Conservation (phyloP, 352 stramenopile genomes). For the Pythium myriotylum region DNA sequence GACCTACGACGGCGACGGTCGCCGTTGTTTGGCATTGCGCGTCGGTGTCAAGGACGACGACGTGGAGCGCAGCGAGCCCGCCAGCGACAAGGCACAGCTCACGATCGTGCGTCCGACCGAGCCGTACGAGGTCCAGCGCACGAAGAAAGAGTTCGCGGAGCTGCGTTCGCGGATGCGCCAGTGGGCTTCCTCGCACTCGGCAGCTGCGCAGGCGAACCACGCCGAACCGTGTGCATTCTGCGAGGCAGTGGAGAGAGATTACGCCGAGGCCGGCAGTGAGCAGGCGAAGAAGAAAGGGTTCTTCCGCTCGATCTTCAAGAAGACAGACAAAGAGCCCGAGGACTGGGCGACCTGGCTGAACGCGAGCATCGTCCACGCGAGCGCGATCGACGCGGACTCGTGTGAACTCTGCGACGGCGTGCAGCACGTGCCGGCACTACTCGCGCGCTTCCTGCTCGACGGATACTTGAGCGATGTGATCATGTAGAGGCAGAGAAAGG, state of each 20-base stretch:
- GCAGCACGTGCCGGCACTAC: conserved; percentile 7
- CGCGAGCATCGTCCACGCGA: not conserved
- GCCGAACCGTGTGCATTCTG: conserved; percentile 4
- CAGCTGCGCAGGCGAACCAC: not conserved
- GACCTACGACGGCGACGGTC: conserved; percentile 15
- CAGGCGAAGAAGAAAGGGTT: not conserved
- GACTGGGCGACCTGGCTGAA: conserved; percentile 21
- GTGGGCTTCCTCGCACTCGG: not conserved
- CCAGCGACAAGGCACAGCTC: not conserved
- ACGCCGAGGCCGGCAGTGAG: not conserved
- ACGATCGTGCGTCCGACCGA: conserved; percentile 2
- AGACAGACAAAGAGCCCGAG: not conserved
- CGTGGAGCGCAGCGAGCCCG: not conserved
- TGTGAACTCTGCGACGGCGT: conserved; percentile 1
- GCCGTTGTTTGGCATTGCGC: conserved; percentile 17
- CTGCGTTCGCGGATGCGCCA: conserved; percentile 2
- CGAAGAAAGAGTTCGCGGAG: conserved; percentile 13
- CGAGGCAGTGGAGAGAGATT: conserved; percentile 4
- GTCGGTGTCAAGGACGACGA: conserved; percentile 22
- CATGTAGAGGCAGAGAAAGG: not conserved
- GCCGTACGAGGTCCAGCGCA: conserved; percentile 19
- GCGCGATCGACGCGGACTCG: not conserved
- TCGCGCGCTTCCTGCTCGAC: conserved; percentile 15
- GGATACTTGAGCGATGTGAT: conserved; percentile 19
- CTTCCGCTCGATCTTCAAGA: conserved; percentile 4